These are phyloP conservation scores for Podaxis sp. DNA, from an alignment of 768 basidiomycete species.

Conservation along the genomic window DNA sequence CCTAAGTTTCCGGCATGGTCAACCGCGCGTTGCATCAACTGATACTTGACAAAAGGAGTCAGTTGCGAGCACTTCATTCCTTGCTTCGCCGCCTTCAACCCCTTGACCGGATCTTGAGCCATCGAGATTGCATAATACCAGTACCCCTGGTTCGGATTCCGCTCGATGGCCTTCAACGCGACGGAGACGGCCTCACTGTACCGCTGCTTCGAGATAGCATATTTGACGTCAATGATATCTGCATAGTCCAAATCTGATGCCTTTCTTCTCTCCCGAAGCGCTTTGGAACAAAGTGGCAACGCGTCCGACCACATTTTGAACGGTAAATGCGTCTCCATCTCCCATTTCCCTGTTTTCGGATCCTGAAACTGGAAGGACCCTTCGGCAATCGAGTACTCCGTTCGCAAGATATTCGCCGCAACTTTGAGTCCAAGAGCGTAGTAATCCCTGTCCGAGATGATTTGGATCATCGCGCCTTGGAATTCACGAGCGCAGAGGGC, in stretches of 20 bases:
- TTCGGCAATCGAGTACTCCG: conserved; percentile 63
- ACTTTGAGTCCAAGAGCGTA: conserved; percentile 38
- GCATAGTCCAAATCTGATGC: conserved; percentile 48
- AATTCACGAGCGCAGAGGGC: conserved; percentile 41
- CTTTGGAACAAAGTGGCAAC: conserved; percentile 59
- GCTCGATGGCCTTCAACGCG: conserved; percentile 47
- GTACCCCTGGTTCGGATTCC: conserved; percentile 60
- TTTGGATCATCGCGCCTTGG: conserved; percentile 53
- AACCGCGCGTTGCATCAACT: no score
- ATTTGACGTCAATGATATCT: conserved; percentile 68
- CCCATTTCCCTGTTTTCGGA: conserved; percentile 26
- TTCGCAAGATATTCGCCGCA: conserved; percentile 49
- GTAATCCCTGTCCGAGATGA: conserved; percentile 47
- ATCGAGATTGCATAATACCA: conserved; percentile 64
- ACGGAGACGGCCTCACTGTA: conserved; percentile 46
- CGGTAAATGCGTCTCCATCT: conserved; percentile 43
- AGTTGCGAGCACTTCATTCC: no score
- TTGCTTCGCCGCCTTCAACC: no score
- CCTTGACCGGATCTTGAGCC: conserved; percentile 36
- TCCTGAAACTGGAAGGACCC: conserved; percentile 57
- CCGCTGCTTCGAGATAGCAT: conserved; percentile 46
- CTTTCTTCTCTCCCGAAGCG: conserved; percentile 39
- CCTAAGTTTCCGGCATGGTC: conserved; percentile 40
- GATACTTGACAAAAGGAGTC: no score
- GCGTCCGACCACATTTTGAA: conserved; percentile 57